phyloP scores from a whole-genome alignment of 2,329 filamentous ascomycete genomes.

The Eurotiales sp. region DNA sequence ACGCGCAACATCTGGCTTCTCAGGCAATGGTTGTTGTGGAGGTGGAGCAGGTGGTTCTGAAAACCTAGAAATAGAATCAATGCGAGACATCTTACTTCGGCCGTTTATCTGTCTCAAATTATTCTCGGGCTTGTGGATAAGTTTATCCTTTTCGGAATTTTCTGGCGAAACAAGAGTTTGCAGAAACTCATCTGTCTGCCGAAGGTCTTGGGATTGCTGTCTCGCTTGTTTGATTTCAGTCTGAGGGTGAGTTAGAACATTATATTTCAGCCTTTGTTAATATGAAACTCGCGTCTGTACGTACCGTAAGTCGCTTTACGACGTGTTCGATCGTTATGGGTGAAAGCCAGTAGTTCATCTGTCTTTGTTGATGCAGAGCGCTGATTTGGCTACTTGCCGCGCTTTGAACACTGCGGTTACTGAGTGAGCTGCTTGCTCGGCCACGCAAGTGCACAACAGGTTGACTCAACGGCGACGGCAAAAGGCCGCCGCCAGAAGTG shows the following conservation, averaged over 20 bases:
- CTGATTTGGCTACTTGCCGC: constrained; percentile 53
- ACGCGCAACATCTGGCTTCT: constrained; percentile 71
- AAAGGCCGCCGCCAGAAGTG: constrained; percentile 65
- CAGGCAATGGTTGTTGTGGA: constrained; percentile 85
- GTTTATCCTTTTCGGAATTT: constrained; percentile 47
- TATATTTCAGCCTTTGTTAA: constrained; percentile 15
- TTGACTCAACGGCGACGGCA: constrained; percentile 65
- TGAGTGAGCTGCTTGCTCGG: constrained; percentile 64
- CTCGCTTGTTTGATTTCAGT: constrained; percentile 86
- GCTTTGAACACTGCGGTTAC: constrained; percentile 56
- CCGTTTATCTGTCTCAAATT: constrained; percentile 46
- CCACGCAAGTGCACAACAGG: constrained; percentile 64
- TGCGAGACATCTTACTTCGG: constrained; percentile 50
- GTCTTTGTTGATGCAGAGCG: constrained; percentile 66
- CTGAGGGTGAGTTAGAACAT: constrained; percentile 47
- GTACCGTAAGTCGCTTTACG: constrained; percentile 78
- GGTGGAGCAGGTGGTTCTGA: constrained; percentile 91
- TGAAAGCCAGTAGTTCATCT: constrained; percentile 77
- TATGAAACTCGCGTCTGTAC: constrained; percentile 15
- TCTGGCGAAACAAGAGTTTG: constrained; percentile 72
- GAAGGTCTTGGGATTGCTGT: constrained; percentile 80
- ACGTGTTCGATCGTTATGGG: constrained; percentile 93
- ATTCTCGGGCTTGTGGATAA: constrained; percentile 37
- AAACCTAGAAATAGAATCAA: constrained; percentile 78
- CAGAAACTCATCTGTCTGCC: constrained; percentile 77